Conservation (phyloP, 176 grass and related monocot species). For the Canna indica region DNA sequence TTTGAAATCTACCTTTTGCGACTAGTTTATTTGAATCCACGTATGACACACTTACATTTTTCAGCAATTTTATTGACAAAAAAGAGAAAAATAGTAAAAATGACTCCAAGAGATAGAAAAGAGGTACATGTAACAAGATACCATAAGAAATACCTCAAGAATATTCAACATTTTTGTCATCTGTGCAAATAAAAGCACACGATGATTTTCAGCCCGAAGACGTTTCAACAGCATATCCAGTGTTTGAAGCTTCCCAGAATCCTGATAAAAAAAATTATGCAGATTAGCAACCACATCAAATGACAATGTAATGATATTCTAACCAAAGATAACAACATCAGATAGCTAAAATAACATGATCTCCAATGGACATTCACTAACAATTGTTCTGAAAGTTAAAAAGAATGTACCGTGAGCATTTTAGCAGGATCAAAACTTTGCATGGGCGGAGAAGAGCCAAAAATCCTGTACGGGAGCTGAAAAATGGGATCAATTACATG, state of each 20-base stretch:
- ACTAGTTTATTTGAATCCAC: background rate
- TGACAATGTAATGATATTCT: background rate
- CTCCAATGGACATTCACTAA: background rate
- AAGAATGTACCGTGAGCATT: slow-evolving; percentile 84
- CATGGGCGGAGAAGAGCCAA: slow-evolving; percentile 93
- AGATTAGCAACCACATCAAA: slow-evolving; percentile 20
- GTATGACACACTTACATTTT: background rate
- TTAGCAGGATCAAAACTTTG: slow-evolving; percentile 96
- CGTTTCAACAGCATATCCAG: slow-evolving; percentile 75
- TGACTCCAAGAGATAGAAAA: background rate
- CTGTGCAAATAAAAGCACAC: slow-evolving; percentile 93
- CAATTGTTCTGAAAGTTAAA: slow-evolving; percentile 11
- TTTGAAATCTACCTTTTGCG: background rate
- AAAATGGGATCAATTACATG: slow-evolving; percentile 48
- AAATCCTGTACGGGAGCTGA: slow-evolving; percentile 85
- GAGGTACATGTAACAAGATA: background rate
- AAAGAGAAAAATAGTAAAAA: background rate
- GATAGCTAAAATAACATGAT: background rate
- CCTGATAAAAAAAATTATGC: slow-evolving; percentile 39
- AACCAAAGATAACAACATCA: background rate
- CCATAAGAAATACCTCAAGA: slow-evolving; percentile 59
- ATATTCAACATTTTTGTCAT: slow-evolving; percentile 99
- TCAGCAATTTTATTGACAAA: background rate
- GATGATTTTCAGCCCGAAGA: slow-evolving; percentile 84
- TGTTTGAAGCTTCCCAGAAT: slow-evolving; percentile 96